Percentiles rank a stretch among this genome's conserved stretches.
phyloP scores from a whole-genome alignment of 495 filamentous ascomycete genomes.

The Terfezia claveryi region DNA sequence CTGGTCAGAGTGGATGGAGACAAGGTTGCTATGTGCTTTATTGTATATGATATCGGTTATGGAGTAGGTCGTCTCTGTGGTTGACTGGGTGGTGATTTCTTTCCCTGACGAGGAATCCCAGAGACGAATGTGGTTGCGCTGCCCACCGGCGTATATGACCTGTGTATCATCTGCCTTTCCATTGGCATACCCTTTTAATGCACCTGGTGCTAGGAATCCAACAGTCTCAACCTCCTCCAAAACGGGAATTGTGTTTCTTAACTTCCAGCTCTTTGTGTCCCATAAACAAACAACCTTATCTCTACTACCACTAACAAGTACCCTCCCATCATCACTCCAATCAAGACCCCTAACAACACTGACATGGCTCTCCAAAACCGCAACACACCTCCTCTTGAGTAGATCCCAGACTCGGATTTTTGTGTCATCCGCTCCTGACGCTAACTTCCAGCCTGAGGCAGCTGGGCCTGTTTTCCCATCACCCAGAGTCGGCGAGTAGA shows the following conservation, averaged over 20 bases:
- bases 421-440: constrained; percentile 81
- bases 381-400: constrained; percentile 53
- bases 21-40: constrained; percentile 33
- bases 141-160: constrained; percentile 65
- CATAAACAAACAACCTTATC: constrained; percentile 88
- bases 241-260: constrained; percentile 59
- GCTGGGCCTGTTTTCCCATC: constrained; percentile 24
- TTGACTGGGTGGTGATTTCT: constrained; percentile 56
- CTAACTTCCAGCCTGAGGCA: constrained; percentile 46
- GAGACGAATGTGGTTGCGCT: constrained; percentile 55
- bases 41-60: constrained; percentile 30
- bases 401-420: constrained; percentile 82
- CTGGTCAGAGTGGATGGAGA: constrained; percentile 77
- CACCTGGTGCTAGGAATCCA: constrained; percentile 38
- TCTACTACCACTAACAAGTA: constrained; percentile 66
- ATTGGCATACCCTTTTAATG: constrained; percentile 5
- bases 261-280: constrained; percentile 68
- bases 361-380: constrained; percentile 71
- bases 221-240: constrained; percentile 68
- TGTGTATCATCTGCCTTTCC: constrained; percentile 6
- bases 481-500: constrained; percentile 47
- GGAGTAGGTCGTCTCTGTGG: constrained; percentile 3
- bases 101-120: constrained; percentile 57
- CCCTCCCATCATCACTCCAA: constrained; percentile 49
- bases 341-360: constrained; percentile 73